Percentiles rank a stretch among this genome's conserved stretches.
Evolutionary conservation across 768 basidiomycete species (phyloP).

Genomic region (Russula ochroleuca): DNA sequence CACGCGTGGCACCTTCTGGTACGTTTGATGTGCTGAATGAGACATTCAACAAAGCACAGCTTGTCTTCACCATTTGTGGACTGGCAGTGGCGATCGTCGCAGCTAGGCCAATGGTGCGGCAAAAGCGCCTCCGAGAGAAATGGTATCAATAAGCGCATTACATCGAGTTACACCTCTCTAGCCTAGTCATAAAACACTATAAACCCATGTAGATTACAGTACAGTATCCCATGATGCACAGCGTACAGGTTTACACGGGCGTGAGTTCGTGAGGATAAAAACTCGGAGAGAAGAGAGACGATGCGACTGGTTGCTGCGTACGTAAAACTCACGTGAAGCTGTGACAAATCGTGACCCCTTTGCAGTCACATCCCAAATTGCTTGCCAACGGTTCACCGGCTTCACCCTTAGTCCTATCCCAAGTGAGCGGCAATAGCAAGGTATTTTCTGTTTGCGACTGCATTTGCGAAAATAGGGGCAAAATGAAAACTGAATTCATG

Average conservation of each 20-base stretch:
- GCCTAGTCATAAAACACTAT: background rate
- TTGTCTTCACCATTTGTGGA: conserved; percentile 75
- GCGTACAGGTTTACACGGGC: background rate
- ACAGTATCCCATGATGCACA: background rate
- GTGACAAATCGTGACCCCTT: too few relatives aligned
- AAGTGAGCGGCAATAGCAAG: too few relatives aligned
- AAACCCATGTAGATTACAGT: background rate
- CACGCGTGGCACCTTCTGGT: conserved; percentile 77
- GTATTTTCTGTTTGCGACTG: too few relatives aligned
- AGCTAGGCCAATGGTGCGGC: conserved; percentile 73
- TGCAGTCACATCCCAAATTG: too few relatives aligned
- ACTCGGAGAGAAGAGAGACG: background rate
- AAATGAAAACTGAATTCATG: background rate
- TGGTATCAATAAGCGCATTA: conserved; percentile 55
- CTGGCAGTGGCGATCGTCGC: conserved; percentile 73
- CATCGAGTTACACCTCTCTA: too few relatives aligned
- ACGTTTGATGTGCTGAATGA: conserved; percentile 92
- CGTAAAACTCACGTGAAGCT: too few relatives aligned
- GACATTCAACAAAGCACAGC: conserved; percentile 88
- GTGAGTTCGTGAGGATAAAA: background rate
- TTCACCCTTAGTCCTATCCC: too few relatives aligned
- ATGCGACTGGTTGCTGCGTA: too few relatives aligned
- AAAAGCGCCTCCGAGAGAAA: conserved; percentile 60
- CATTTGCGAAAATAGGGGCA: background rate
- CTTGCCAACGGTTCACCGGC: too few relatives aligned